Percentiles rank a stretch among this genome's conserved stretches.
Evolutionary conservation across 228 moss, liverwort and hornwort genomes (phyloP).

Genomic region (Sphagnum fallax): DNA sequence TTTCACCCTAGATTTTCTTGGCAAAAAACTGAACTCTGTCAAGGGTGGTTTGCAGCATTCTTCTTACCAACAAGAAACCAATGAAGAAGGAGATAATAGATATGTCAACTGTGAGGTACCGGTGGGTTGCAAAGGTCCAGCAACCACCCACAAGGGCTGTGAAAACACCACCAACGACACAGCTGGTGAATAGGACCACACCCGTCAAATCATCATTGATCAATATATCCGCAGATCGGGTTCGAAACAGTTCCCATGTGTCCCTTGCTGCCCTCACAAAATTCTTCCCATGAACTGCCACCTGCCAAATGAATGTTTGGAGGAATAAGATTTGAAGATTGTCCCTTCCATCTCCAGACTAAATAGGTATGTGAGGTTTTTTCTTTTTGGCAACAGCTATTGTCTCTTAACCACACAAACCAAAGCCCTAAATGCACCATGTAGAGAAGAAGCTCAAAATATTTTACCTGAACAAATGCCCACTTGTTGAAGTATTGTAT

Average conservation of each 20-base stretch:
- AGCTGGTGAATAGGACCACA: slow-evolving; percentile 65
- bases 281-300: slow-evolving; percentile 66
- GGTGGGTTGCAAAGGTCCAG: slow-evolving; percentile 68
- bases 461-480: slow-evolving; percentile 81
- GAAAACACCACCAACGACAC: slow-evolving; percentile 78
- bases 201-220: slow-evolving; percentile 72
- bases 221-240: slow-evolving; percentile 50
- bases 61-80: slow-evolving; percentile 77
- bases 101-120: slow-evolving; percentile 60
- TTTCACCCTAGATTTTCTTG: too few relatives aligned
- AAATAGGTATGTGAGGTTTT: too few relatives aligned
- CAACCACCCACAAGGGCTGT: slow-evolving; percentile 85
- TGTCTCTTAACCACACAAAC: too few relatives aligned
- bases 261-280: slow-evolving; percentile 75
- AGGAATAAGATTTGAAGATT: too few relatives aligned
- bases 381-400: too few relatives aligned
- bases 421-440: too few relatives aligned
- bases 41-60: not conserved
- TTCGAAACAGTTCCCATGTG: slow-evolving; percentile 69
- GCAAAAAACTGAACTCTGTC: too few relatives aligned
- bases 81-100: slow-evolving; percentile 69
- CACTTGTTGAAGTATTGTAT: slow-evolving; percentile 85
- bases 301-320: slow-evolving; percentile 21
- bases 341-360: too few relatives aligned
- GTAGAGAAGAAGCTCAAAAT: too few relatives aligned